A percentile compares a stretch with the other conserved stretches of the same genome.
Evolutionary conservation across 1,284 basidiomycete genomes (phyloP).

Genomic region (Wolfiporia cocos): DNA sequence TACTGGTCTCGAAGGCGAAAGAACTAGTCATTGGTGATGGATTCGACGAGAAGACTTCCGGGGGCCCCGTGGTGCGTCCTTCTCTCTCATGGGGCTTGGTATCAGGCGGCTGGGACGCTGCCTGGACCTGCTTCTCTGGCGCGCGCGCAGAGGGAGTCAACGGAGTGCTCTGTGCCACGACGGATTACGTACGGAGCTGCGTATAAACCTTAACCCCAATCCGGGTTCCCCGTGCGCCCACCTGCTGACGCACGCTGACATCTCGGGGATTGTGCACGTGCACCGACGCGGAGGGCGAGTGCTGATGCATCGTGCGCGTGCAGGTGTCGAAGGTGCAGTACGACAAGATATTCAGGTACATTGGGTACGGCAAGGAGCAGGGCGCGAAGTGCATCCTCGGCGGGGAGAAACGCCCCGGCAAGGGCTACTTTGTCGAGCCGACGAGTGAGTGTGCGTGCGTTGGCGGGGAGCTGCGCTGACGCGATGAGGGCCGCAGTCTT

Average conservation of each 20-base stretch:
- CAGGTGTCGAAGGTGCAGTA: constrained; percentile 83
- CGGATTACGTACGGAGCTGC: not conserved
- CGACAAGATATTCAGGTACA: constrained; percentile 86
- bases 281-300: no score
- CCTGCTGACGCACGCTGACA: constrained; percentile 3
- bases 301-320: no score
- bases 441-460: constrained; percentile 46
- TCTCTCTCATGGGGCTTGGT: no score
- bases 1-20: constrained; percentile 65
- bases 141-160: no score
- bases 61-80: constrained; percentile 71
- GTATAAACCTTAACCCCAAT: constrained; percentile 7
- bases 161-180: no score
- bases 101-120: no score
- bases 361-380: constrained; percentile 79
- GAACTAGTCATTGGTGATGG: constrained; percentile 75
- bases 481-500: constrained; percentile 47
- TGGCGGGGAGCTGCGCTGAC: not conserved
- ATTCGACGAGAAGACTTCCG: constrained; percentile 66
- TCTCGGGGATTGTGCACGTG: no score
- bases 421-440: constrained; percentile 73
- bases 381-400: constrained; percentile 81
- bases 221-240: not conserved
- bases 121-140: no score
- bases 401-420: constrained; percentile 63